Evolutionary conservation across 305 asterid genomes (phyloP).

Genomic region (Fraxinus angustifolia): DNA sequence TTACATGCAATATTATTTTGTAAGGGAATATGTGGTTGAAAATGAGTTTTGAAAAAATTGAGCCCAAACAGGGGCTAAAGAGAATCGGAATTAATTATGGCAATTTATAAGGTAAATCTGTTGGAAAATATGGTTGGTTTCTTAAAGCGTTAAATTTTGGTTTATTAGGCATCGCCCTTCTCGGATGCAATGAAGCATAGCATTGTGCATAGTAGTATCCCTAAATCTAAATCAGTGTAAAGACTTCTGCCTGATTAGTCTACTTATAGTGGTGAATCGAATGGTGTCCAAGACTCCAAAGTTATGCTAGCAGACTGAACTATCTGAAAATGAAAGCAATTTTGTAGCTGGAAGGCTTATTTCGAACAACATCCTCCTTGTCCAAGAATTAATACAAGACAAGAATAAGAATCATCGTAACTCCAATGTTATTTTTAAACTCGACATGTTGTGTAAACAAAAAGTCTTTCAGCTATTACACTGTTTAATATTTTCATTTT

Average conservation of each 20-base stretch:
- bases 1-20: no score
- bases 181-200: neutral
- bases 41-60: no score
- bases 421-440: slow-evolving; percentile 5
- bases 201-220: neutral
- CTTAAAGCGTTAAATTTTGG: neutral
- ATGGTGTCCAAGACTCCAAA: neutral
- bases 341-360: no score
- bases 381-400: neutral
- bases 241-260: neutral
- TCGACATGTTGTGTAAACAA: neutral
- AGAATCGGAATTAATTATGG: no score
- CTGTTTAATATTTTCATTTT: no score
- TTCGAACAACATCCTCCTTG: neutral
- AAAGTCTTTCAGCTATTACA: no score
- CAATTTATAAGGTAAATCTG: neutral
- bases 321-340: neutral
- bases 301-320: neutral
- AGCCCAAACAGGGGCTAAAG: no score
- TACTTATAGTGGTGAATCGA: neutral
- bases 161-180: no score
- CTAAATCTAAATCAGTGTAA: neutral
- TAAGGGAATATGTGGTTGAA: no score
- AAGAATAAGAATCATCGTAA: neutral
- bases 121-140: neutral